Evolutionary conservation across 2,329 filamentous ascomycete genomes (phyloP), one percentile per base, ranked within the genome.

Genomic region (Grosmannia serpens): DNA sequence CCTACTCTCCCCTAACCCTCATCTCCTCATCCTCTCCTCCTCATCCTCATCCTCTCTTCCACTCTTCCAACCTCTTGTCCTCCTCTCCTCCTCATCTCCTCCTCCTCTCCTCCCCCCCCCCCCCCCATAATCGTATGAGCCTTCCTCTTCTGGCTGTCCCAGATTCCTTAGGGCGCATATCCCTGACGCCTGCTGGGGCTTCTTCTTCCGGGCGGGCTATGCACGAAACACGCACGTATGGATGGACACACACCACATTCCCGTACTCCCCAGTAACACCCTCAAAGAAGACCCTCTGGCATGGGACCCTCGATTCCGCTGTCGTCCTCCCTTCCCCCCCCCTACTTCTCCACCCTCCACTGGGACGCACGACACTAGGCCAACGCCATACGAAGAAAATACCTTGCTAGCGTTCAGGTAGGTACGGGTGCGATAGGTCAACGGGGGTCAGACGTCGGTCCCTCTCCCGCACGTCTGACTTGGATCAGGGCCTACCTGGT

Each of bases 381-480:
- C 38, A 17, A 55, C 53, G 20, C 53, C 53, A 55, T 44, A 31
- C 38, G 35, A 27, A 55, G 38, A 46, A 55, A 47, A 26, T 53
- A 47, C 29, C 29, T 51, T 47, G 46, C 44, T 56, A 56, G 46
- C 26, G 27, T 10, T 29, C 20, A 47, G 54, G 41, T 33, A 55
- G 33, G 33, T 44, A 46, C 46, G 46, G 46, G 46, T 27, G 46
- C 46, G 46, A 49, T 49, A 49, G 46, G 46, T 49, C 29, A 20
- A 53, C n/a, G 35, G 33, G 29, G 47, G 55, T 49, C 29, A 29
- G 49, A 49, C 44, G 44, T 56, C 54, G 41, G 56, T 58, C 50
- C 56, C 41, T 53, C 41, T 58, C 56, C 56, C 56, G 56, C 51
- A 53, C 49, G 33, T 57, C 50, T 57, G 46, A 44, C 56, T 29